Conservation (phyloP, 2,329 filamentous ascomycete genomes). For the Madurella fahalii region DNA sequence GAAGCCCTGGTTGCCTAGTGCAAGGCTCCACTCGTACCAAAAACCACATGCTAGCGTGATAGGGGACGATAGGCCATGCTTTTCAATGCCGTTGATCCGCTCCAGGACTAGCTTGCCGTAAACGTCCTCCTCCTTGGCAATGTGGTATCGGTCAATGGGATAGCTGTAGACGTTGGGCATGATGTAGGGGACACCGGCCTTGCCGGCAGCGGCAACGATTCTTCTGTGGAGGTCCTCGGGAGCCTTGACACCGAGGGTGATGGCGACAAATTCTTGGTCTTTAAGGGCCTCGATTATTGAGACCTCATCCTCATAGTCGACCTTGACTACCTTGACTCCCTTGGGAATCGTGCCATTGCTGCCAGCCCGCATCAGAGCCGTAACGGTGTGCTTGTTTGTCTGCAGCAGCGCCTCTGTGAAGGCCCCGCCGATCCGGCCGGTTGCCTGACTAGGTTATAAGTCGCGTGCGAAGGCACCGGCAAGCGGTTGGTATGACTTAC, state of each 20-base stretch:
- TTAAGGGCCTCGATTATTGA: constrained; percentile 13
- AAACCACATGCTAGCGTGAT: constrained; percentile 41
- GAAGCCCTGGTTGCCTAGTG: constrained; percentile 24
- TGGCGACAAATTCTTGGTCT: constrained; percentile 41
- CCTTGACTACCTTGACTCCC: constrained; percentile 9
- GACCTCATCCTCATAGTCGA: constrained; percentile 16
- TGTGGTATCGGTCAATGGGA: constrained; percentile 26
- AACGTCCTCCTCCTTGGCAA: constrained; percentile 1
- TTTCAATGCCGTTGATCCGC: constrained; percentile 36
- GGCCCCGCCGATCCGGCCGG: constrained; percentile 10
- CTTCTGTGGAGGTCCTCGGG: constrained; percentile 41
- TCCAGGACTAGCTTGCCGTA: constrained; percentile 20
- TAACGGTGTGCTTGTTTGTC: constrained; percentile 17
- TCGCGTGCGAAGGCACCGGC: neutral
- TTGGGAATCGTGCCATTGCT: constrained; percentile 8
- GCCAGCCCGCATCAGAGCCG: constrained; percentile 15
- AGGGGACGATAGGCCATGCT: constrained; percentile 30
- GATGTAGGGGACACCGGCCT: constrained; percentile 48
- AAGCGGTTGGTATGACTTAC: neutral
- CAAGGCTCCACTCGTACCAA: constrained; percentile 52
- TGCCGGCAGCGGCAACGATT: constrained; percentile 46
- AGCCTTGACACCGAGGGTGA: constrained; percentile 42
- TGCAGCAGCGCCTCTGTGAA: constrained; percentile 1
- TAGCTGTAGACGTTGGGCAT: constrained; percentile 45
- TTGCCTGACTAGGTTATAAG: neutral